Conservation (phyloP, 768 basidiomycete species). For the Pleurotus tuber-regium region DNA sequence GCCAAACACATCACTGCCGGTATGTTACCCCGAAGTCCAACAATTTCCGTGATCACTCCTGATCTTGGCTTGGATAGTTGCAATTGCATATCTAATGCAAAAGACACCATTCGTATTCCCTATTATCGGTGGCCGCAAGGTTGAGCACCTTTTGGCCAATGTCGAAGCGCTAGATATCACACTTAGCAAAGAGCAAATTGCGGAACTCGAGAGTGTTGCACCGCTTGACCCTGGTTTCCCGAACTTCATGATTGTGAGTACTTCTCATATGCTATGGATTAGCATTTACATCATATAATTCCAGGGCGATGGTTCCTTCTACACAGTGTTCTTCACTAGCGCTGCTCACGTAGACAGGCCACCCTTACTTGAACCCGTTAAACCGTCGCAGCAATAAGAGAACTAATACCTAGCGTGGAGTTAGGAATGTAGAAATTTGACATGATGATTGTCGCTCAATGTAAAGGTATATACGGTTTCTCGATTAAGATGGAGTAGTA, state of each 20-base stretch:
- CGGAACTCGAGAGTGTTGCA: slow-evolving; percentile 35
- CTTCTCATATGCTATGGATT: neutral
- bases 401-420: no score
- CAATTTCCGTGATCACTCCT: neutral
- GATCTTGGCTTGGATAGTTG: slow-evolving; percentile 26
- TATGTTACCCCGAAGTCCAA: slow-evolving; percentile 19
- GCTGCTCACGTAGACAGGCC: neutral
- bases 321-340: neutral
- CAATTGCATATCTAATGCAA: slow-evolving; percentile 52
- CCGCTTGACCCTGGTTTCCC: slow-evolving; percentile 48
- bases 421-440: no score
- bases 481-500: no score
- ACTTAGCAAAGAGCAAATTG: slow-evolving; percentile 41
- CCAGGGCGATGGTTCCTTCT: slow-evolving; percentile 1
- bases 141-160: slow-evolving; percentile 49
- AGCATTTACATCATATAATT: neutral
- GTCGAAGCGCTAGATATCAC: slow-evolving; percentile 44
- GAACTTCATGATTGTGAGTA: slow-evolving; percentile 24
- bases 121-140: slow-evolving; percentile 46
- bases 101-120: slow-evolving; percentile 54
- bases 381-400: neutral
- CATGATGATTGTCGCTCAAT: no score
- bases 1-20: slow-evolving; percentile 45
- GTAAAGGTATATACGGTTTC: no score
- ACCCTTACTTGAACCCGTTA: neutral